phyloP scores from a whole-genome alignment of 768 basidiomycete genomes.

The Mycena leptocephala region DNA sequence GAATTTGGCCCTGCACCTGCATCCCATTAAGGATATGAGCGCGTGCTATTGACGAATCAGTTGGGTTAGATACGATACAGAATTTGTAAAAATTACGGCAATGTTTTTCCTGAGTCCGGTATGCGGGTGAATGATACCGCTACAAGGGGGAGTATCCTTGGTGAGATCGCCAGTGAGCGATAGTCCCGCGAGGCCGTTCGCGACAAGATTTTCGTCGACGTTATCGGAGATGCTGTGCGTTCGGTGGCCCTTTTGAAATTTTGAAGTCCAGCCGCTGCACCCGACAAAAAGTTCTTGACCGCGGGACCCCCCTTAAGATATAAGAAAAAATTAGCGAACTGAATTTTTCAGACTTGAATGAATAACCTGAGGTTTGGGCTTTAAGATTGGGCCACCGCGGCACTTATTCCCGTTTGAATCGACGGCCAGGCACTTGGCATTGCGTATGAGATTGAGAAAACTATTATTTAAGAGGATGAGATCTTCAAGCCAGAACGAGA shows the following conservation, averaged over 20 bases:
- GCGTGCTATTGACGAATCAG: neutral
- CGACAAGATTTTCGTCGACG: conserved; percentile 13
- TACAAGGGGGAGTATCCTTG: conserved; percentile 18
- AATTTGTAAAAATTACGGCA: conserved; percentile 1
- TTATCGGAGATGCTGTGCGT: neutral
- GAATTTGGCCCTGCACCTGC: neutral
- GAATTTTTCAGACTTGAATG: neutral
- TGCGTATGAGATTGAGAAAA: neutral
- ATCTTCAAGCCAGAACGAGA: neutral
- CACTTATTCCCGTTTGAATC: conserved; percentile 1
- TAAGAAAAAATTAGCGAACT: neutral
- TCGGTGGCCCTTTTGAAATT: neutral
- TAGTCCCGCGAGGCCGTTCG: neutral
- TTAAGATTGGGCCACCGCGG: neutral
- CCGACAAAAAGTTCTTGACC: conserved; percentile 5
- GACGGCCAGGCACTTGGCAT: conserved; percentile 1
- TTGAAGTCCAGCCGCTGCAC: conserved; percentile 2
- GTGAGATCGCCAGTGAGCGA: neutral
- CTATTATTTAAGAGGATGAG: neutral
- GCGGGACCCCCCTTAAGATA: no score
- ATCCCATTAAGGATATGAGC: conserved; percentile 14
- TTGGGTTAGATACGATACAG: neutral
- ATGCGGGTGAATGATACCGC: conserved; percentile 20
- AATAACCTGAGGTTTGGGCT: neutral
- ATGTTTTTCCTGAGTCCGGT: neutral